phyloP scores from a whole-genome alignment of 108 stramenopile genomes.

The Nitzschia palea region DNA sequence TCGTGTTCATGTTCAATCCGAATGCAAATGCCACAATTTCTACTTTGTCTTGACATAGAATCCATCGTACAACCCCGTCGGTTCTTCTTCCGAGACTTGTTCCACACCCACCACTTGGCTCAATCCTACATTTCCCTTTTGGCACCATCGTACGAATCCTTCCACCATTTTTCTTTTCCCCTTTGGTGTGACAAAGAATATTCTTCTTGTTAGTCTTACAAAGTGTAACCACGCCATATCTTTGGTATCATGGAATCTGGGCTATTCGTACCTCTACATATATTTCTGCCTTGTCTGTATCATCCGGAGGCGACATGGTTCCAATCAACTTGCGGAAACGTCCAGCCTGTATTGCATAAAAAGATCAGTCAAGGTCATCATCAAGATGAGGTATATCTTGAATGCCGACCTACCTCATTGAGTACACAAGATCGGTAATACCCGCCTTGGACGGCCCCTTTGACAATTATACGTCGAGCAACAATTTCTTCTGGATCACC shows the following conservation, averaged over 20 bases:
- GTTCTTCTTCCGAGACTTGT: slow-evolving; percentile 67
- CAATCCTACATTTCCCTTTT: slow-evolving; percentile 67
- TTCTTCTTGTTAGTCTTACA: background rate
- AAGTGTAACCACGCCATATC: too few relatives aligned
- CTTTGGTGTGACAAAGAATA: slow-evolving; percentile 27
- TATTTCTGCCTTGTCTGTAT: slow-evolving; percentile 57
- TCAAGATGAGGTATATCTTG: background rate
- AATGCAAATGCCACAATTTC: too few relatives aligned
- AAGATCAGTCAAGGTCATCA: background rate
- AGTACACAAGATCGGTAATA: slow-evolving; percentile 79
- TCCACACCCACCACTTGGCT: slow-evolving; percentile 56
- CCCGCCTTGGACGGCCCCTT: slow-evolving; percentile 79
- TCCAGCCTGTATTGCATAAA: slow-evolving; percentile 43
- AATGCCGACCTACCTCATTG: slow-evolving; percentile 66
- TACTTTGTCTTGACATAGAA: slow-evolving; percentile 68
- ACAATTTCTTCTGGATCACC: slow-evolving; percentile 35
- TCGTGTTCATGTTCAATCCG: too few relatives aligned
- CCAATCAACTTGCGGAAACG: slow-evolving; percentile 73
- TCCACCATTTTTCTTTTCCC: slow-evolving; percentile 82
- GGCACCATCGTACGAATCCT: slow-evolving; percentile 83
- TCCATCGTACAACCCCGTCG: slow-evolving; percentile 80
- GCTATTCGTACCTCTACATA: slow-evolving; percentile 83
- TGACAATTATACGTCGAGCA: slow-evolving; percentile 65
- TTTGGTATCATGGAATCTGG: too few relatives aligned
- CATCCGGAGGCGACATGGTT: slow-evolving; percentile 81